These are phyloP conservation scores for Evernia prunastri DNA, from an alignment of 495 filamentous ascomycete genomes.

Conservation along the genomic window DNA sequence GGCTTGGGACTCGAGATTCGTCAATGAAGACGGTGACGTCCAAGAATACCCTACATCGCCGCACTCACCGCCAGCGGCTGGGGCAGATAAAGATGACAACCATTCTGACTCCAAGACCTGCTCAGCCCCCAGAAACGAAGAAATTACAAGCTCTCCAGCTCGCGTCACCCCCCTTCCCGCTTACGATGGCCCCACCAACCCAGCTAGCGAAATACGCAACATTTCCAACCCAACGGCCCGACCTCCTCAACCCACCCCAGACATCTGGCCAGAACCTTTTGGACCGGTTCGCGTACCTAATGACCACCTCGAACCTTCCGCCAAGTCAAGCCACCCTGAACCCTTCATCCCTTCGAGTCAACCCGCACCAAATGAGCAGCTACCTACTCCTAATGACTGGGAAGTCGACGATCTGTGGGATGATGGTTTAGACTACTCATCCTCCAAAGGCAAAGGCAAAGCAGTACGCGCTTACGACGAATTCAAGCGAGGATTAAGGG, in stretches of 20 bases:
- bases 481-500: neutral
- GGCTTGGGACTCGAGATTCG: neutral
- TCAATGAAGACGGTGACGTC: neutral
- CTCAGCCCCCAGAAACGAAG: neutral
- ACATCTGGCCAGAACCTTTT: neutral
- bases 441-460: constrained; percentile 11
- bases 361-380: neutral
- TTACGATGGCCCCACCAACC: neutral
- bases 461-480: constrained; percentile 5
- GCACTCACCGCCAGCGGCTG: neutral
- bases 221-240: neutral
- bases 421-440: constrained; percentile 5
- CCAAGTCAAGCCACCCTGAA: neutral
- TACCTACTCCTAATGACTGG: neutral
- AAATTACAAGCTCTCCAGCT: neutral
- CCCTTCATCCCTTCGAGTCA: neutral
- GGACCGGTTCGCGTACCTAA: neutral
- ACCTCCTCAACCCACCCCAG: neutral
- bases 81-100: neutral
- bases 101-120: neutral
- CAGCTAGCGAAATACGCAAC: neutral
- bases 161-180: neutral
- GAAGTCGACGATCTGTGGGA: neutral
- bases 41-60: neutral
- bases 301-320: neutral